These are phyloP conservation scores for Miscanthus lutarioriparius DNA, from an alignment of 176 grass and related monocot genomes.

Conservation along the genomic window DNA sequence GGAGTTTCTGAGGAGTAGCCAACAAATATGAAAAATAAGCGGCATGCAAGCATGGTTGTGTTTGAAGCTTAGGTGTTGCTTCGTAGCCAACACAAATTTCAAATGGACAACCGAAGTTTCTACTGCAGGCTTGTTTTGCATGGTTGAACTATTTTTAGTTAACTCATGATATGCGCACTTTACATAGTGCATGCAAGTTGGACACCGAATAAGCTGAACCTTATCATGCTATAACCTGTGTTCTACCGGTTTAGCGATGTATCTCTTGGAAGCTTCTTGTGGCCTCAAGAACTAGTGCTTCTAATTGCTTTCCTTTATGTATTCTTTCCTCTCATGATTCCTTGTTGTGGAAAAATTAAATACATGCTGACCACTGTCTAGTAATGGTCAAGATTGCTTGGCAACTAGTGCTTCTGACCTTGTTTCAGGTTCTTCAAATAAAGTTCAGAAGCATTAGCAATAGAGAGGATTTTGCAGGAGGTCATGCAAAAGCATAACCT, in stretches of 20 bases:
- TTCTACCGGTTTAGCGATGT: neutral
- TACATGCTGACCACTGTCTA: neutral
- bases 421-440: neutral
- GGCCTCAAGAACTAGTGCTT: neutral
- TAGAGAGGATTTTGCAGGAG: neutral
- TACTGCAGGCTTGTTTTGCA: neutral
- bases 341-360: neutral
- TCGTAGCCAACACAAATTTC: neutral
- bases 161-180: neutral
- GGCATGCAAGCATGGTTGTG: neutral
- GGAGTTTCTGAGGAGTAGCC: constrained; percentile 5
- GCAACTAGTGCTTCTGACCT: neutral
- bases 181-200: neutral
- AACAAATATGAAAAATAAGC: neutral
- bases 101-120: neutral
- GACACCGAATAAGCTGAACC: neutral
- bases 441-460: neutral
- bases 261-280: neutral
- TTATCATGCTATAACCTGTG: neutral
- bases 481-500: neutral
- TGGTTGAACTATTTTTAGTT: neutral
- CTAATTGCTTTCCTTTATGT: neutral
- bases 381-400: neutral
- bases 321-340: neutral
- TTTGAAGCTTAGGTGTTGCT: neutral